Conservation (phyloP, 805 yeast genomes). For the Helenozyma rhizophorensis region DNA sequence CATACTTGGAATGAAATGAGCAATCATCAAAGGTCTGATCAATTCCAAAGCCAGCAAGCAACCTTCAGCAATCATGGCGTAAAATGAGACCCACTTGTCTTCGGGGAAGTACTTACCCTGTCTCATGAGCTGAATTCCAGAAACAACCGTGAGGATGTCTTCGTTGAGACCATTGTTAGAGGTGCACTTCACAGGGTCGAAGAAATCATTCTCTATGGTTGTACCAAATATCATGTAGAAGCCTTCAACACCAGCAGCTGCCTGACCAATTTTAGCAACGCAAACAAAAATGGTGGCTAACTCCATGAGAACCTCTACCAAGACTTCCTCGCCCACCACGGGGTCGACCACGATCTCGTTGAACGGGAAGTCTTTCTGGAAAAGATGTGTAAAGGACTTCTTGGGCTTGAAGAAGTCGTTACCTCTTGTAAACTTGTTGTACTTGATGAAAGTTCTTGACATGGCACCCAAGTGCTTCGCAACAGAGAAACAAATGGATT, state of each 20-base stretch:
- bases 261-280: conserved; percentile 47
- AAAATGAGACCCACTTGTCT: conserved; percentile 69
- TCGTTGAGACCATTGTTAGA: conserved; percentile 41
- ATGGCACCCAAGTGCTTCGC: conserved; percentile 53
- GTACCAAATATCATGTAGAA: conserved; percentile 35
- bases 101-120: conserved; percentile 60
- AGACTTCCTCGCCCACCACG: conserved; percentile 59
- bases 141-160: conserved; percentile 37
- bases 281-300: conserved; percentile 57
- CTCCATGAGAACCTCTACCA: conserved; percentile 72
- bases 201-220: conserved; percentile 29
- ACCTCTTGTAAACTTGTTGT: conserved; percentile 46
- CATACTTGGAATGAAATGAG: conserved; percentile 48
- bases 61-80: conserved; percentile 54
- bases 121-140: conserved; percentile 48
- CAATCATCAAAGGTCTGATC: conserved; percentile 45
- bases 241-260: conserved; percentile 40
- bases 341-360: conserved; percentile 66
- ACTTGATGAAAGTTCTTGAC: conserved; percentile 46
- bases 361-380: conserved; percentile 68
- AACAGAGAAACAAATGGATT: conserved; percentile 42
- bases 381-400: conserved; percentile 62
- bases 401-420: conserved; percentile 50
- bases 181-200: conserved; percentile 39
- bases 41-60: conserved; percentile 52